phyloP scores from a whole-genome alignment of 1,284 basidiomycete genomes.

The Takashimella tepidaria region DNA sequence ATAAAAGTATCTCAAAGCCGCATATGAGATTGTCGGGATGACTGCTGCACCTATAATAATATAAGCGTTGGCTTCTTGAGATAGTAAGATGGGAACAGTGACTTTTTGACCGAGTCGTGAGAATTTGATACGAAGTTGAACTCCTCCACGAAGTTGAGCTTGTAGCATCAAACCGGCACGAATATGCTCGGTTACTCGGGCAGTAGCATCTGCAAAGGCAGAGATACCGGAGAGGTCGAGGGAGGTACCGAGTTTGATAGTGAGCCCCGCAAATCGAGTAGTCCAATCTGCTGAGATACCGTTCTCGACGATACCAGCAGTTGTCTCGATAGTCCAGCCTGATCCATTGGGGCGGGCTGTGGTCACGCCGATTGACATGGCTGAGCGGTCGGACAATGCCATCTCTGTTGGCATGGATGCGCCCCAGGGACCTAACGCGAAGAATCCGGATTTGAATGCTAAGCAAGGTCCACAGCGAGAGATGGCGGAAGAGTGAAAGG shows the following conservation, averaged over 20 bases:
- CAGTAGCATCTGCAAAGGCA: slow-evolving; percentile 40
- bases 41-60: slow-evolving; percentile 53
- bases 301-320: slow-evolving; percentile 33
- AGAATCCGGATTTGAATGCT: slow-evolving; percentile 49
- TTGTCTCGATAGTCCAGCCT: slow-evolving; percentile 45
- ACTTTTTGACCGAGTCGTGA: slow-evolving; percentile 54
- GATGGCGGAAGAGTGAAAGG: background rate
- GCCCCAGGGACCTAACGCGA: slow-evolving; percentile 49
- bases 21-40: slow-evolving; percentile 54
- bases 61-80: slow-evolving; percentile 50
- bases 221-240: slow-evolving; percentile 25
- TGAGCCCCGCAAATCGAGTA: slow-evolving; percentile 48
- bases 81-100: slow-evolving; percentile 55
- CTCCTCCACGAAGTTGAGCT: slow-evolving; percentile 27
- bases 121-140: slow-evolving; percentile 26
- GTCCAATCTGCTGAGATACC: slow-evolving; percentile 46
- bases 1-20: slow-evolving; percentile 56
- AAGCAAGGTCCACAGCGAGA: background rate
- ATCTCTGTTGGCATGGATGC: slow-evolving; percentile 3
- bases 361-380: slow-evolving; percentile 43
- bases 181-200: slow-evolving; percentile 37
- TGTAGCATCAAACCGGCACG: slow-evolving; percentile 34
- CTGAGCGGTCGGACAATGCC: slow-evolving; percentile 26
- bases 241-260: slow-evolving; percentile 47
- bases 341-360: slow-evolving; percentile 25